phyloP scores from a whole-genome alignment of 345 rosid genomes.

The Euphorbia pulcherrima region DNA sequence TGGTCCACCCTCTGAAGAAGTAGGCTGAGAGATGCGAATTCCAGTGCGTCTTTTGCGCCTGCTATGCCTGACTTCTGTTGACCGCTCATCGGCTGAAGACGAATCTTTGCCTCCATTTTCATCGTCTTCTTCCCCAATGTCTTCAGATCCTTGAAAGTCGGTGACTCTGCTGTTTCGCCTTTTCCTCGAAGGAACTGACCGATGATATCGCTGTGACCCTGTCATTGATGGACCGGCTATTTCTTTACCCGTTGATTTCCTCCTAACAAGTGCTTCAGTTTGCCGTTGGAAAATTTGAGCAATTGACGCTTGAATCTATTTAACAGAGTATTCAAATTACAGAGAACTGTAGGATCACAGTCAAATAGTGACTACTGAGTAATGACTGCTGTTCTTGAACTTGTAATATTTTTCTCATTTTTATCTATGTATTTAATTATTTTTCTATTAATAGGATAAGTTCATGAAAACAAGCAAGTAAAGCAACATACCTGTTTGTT shows the following conservation, averaged over 20 bases:
- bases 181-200: constrained; percentile 47
- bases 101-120: constrained; percentile 60
- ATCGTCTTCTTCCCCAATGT: constrained; percentile 65
- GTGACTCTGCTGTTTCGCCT: constrained; percentile 49
- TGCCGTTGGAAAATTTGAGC: constrained; percentile 77
- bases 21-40: constrained; percentile 46
- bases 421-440: neutral
- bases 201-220: constrained; percentile 52
- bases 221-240: constrained; percentile 29
- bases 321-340: constrained; percentile 20
- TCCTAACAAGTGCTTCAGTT: constrained; percentile 68
- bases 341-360: neutral
- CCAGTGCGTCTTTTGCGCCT: constrained; percentile 47
- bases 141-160: constrained; percentile 64
- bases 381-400: constrained; percentile 8
- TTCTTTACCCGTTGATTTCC: constrained; percentile 58
- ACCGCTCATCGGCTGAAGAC: constrained; percentile 69
- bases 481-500: constrained; percentile 64
- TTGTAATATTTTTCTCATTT: neutral
- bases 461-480: constrained; percentile 8
- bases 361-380: neutral
- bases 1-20: constrained; percentile 55
- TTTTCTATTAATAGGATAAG: neutral
- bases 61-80: constrained; percentile 43
- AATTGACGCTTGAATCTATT: constrained; percentile 89